A percentile compares a stretch with the other conserved stretches of the same genome.
Conservation (phyloP, 805 yeast species). For the Grigorovia humatica region DNA sequence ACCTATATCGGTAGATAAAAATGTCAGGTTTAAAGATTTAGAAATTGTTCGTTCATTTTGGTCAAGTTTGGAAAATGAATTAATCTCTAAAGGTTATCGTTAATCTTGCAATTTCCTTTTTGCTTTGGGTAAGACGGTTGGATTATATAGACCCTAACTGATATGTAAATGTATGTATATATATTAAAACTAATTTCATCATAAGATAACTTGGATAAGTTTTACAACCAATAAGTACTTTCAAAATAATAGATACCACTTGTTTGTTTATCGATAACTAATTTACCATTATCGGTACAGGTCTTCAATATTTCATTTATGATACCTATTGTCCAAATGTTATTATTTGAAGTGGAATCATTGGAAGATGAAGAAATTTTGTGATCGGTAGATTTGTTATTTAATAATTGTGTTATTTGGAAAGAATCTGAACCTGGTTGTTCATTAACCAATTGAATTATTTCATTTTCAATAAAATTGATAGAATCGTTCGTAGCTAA, state of each 20-base stretch:
- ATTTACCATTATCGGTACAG: conserved; percentile 44
- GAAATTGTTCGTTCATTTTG: conserved; percentile 80
- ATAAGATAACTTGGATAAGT: not conserved
- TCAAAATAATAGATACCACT: conserved; percentile 55
- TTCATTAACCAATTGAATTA: conserved; percentile 17
- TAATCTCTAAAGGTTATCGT: conserved; percentile 55
- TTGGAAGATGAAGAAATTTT: not conserved
- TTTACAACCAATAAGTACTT: conserved; percentile 30
- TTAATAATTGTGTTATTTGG: conserved; percentile 18
- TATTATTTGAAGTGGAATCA: conserved; percentile 21
- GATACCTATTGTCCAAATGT: conserved; percentile 58
- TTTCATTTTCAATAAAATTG: conserved; percentile 20
- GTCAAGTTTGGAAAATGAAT: conserved; percentile 68
- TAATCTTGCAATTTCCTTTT: conserved; percentile 3
- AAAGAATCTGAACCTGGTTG: conserved; percentile 25
- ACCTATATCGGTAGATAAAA: conserved; percentile 66
- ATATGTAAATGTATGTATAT: not conserved
- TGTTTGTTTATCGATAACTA: conserved; percentile 59
- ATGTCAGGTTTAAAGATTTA: conserved; percentile 75
- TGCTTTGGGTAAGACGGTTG: too few relatives aligned
- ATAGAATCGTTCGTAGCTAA: conserved; percentile 25
- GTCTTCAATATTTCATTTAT: conserved; percentile 53
- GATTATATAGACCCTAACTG: not conserved
- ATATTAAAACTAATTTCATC: not conserved
- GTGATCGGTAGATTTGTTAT: conserved; percentile 5